phyloP scores from a whole-genome alignment of 306 rosid species.

The Pterocarpus santalinus region DNA sequence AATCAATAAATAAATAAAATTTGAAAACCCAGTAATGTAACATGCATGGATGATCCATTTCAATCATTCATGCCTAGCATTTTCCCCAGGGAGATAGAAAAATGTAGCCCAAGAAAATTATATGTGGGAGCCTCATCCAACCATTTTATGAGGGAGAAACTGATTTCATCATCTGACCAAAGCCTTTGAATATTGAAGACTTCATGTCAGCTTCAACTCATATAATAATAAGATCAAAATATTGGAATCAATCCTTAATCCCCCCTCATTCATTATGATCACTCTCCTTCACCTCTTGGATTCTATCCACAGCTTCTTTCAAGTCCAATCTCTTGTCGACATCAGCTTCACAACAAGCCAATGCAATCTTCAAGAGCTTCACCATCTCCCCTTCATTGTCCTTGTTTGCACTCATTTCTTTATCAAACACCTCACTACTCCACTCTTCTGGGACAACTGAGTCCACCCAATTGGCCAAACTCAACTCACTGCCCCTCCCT shows the following conservation, averaged over 20 bases:
- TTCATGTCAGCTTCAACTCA: constrained; percentile 48
- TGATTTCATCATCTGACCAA: not conserved
- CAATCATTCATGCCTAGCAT: not conserved
- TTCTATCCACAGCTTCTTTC: constrained; percentile 66
- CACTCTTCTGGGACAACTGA: constrained; percentile 58
- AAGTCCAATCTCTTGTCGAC: constrained; percentile 76
- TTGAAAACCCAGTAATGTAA: constrained; percentile 2
- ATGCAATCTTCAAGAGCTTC: constrained; percentile 75
- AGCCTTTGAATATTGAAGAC: constrained; percentile 37
- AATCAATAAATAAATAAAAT: not conserved
- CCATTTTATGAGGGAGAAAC: too few species aligned
- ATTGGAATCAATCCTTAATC: not conserved
- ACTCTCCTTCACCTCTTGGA: constrained; percentile 66
- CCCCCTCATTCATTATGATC: not conserved
- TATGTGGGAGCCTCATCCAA: too few species aligned
- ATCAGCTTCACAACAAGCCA: constrained; percentile 72
- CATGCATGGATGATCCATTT: constrained; percentile 1
- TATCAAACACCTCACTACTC: constrained; percentile 67
- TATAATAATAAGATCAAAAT: not conserved
- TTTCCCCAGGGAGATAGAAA: too few species aligned
- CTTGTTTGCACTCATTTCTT: constrained; percentile 48
- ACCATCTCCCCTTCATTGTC: constrained; percentile 56
- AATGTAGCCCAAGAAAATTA: too few species aligned
- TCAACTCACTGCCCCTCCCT: constrained; percentile 61
- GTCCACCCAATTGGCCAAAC: constrained; percentile 68